Percentiles rank a stretch among this genome's conserved stretches.
These are phyloP conservation scores for Paragyromitra xinjiangensis DNA, from an alignment of 495 filamentous ascomycete genomes.

Conservation along the genomic window DNA sequence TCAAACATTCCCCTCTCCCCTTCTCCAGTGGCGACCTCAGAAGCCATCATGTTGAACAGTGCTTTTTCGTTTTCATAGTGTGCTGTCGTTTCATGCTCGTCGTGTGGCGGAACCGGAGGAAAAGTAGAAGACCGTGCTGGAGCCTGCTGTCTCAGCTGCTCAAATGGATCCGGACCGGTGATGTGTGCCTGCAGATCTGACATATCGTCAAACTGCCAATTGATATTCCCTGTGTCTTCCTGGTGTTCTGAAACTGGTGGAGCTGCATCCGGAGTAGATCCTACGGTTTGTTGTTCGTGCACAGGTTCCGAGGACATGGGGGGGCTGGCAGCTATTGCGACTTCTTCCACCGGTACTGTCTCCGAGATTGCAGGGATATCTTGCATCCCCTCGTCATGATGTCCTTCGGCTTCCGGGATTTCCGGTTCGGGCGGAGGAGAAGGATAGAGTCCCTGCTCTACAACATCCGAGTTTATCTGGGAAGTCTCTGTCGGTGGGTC, in stretches of 20 bases:
- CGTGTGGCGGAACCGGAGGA: slow-evolving; percentile 63
- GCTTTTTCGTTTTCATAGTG: slow-evolving; percentile 59
- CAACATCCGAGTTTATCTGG: slow-evolving; percentile 9
- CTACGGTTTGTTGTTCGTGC: slow-evolving; percentile 17
- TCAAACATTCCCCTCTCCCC: slow-evolving; percentile 56
- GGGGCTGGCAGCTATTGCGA: not conserved
- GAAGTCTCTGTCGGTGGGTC: slow-evolving; percentile 3
- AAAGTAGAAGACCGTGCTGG: slow-evolving; percentile 70
- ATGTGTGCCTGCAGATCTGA: slow-evolving; percentile 64
- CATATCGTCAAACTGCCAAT: slow-evolving; percentile 67
- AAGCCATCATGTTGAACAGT: slow-evolving; percentile 46
- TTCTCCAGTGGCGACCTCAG: slow-evolving; percentile 46
- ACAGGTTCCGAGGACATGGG: not conserved
- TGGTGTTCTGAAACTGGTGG: slow-evolving; percentile 39
- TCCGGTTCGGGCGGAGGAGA: slow-evolving; percentile 8
- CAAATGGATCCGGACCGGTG: slow-evolving; percentile 66
- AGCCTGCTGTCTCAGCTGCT: slow-evolving; percentile 62
- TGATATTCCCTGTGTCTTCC: slow-evolving; percentile 63
- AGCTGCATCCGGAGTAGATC: not conserved
- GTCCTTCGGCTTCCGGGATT: slow-evolving; percentile 3
- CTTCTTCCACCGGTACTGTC: slow-evolving; percentile 15
- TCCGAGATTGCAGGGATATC: slow-evolving; percentile 6
- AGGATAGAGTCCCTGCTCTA: slow-evolving; percentile 5
- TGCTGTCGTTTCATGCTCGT: slow-evolving; percentile 54
- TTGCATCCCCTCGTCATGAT: not conserved